phyloP scores from a whole-genome alignment of 257 asterid species.

The Nicotiana tabacum region DNA sequence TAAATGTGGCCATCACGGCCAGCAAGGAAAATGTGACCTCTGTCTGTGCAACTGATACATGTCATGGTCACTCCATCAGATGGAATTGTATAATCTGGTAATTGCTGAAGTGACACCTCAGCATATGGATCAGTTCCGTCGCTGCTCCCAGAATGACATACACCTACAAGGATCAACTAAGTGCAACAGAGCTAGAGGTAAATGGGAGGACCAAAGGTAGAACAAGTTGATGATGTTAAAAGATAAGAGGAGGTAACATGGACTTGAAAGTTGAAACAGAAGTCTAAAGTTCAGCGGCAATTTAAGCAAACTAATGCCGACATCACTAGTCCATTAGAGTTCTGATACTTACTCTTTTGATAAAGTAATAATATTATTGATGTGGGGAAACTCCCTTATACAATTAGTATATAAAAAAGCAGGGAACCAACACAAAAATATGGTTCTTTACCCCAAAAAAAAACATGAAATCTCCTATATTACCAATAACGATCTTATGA shows the following conservation, averaged over 20 bases:
- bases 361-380: background rate
- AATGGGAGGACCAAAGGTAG: slow-evolving; percentile 9
- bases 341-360: background rate
- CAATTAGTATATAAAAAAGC: background rate
- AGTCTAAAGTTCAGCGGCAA: background rate
- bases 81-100: slow-evolving; percentile 85
- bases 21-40: slow-evolving; percentile 85
- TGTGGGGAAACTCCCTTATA: background rate
- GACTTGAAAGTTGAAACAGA: background rate
- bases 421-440: background rate
- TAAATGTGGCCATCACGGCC: slow-evolving; percentile 97
- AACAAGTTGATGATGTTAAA: background rate
- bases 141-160: slow-evolving; percentile 87
- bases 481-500: background rate
- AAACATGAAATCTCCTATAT: background rate
- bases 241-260: background rate
- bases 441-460: background rate
- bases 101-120: slow-evolving; percentile 82
- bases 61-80: slow-evolving; percentile 99
- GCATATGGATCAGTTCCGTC: slow-evolving; percentile 85
- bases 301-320: background rate
- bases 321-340: background rate
- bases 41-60: slow-evolving; percentile 79
- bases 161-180: slow-evolving; percentile 91
- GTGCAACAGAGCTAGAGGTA: slow-evolving; percentile 21